Conservation (phyloP, 2,329 filamentous ascomycete genomes). For the Thermothelomyces thermophilus region DNA sequence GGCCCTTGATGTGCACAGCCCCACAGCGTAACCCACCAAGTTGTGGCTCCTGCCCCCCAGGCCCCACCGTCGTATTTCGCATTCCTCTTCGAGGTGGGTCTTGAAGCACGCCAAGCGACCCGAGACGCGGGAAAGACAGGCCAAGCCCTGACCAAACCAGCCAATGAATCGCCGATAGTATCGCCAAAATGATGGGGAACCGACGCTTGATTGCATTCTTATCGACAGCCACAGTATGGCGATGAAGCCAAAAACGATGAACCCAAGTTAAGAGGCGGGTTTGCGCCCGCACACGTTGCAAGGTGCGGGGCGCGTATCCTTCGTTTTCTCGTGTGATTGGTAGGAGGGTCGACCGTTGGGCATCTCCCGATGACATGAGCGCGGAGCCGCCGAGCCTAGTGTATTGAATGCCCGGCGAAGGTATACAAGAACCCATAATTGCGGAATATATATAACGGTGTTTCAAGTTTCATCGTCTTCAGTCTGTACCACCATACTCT, state of each 20-base stretch:
- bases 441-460: no score
- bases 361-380: neutral
- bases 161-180: neutral
- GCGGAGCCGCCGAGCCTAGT: no score
- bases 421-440: no score
- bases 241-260: no score
- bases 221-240: no score
- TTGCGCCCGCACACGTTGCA: neutral
- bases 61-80: conserved; percentile 23
- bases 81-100: conserved; percentile 6
- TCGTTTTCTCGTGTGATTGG: conserved; percentile 14
- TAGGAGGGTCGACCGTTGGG: neutral
- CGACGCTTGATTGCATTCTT: no score
- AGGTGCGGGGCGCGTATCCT: conserved; percentile 10
- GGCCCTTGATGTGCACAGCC: no score
- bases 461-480: no score
- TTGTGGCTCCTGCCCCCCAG: neutral
- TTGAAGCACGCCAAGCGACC: neutral
- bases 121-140: neutral
- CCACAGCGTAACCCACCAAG: no score
- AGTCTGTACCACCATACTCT: no score
- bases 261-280: no score
- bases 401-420: no score
- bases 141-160: neutral
- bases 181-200: neutral